These are phyloP conservation scores for Staphylotrichum longicolle DNA, from an alignment of 495 filamentous ascomycete species.

Conservation along the genomic window DNA sequence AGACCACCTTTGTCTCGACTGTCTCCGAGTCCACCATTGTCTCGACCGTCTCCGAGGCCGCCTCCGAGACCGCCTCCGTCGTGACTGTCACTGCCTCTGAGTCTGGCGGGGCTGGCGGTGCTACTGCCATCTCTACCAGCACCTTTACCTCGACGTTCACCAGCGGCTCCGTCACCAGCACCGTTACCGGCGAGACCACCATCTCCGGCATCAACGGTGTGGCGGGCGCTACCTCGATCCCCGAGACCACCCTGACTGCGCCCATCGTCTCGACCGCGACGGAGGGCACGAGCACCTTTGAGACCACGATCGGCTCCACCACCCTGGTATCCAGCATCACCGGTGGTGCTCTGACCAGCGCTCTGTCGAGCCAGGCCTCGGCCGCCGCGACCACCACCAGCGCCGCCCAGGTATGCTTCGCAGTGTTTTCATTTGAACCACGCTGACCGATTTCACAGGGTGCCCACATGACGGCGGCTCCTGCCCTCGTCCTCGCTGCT, in stretches of 20 bases:
- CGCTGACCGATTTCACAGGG: constrained; percentile 19
- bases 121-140: constrained; percentile 31
- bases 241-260: constrained; percentile 17
- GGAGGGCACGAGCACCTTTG: constrained; percentile 17
- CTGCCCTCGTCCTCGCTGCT: constrained; percentile 34
- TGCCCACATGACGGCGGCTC: constrained; percentile 34
- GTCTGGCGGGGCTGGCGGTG: too few relatives aligned
- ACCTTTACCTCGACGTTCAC: constrained; percentile 35
- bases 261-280: constrained; percentile 18
- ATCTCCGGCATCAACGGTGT: constrained; percentile 23
- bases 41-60: too few relatives aligned
- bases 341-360: constrained; percentile 18
- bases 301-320: constrained; percentile 22
- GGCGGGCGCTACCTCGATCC: constrained; percentile 20
- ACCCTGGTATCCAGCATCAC: constrained; percentile 22
- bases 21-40: too few relatives aligned
- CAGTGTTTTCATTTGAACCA: background rate
- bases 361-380: constrained; percentile 17
- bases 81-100: too few relatives aligned
- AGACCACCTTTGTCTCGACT: too few relatives aligned
- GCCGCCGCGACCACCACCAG: constrained; percentile 20
- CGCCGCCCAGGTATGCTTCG: constrained; percentile 19
- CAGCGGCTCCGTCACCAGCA: constrained; percentile 22
- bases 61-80: too few relatives aligned
- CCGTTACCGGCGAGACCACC: constrained; percentile 29